Percentiles rank a stretch among this genome's conserved stretches.
Evolutionary conservation across 1,139 yeast species (phyloP).

Genomic region (Kazachstania sp.): DNA sequence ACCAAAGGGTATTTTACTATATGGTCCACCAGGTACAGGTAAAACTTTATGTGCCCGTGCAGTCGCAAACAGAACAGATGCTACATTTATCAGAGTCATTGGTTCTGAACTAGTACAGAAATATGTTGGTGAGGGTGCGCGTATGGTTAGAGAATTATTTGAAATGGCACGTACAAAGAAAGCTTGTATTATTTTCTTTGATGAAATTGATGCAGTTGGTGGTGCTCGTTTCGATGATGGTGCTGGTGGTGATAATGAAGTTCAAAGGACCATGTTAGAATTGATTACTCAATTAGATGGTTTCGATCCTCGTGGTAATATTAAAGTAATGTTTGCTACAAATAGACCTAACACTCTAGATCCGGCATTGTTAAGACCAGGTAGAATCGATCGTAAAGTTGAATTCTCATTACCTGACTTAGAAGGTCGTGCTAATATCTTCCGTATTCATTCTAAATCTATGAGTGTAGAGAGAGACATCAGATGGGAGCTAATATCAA

Average conservation of each 20-base stretch:
- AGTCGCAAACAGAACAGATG: constrained; percentile 97
- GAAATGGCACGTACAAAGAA: constrained; percentile 98
- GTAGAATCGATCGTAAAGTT: constrained; percentile 95
- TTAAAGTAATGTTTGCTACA: constrained; percentile 98
- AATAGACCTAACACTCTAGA: constrained; percentile 96
- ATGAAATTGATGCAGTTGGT: constrained; percentile 97
- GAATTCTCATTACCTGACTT: constrained; percentile 93
- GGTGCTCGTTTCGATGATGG: constrained; percentile 99
- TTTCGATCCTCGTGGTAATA: constrained; percentile 96
- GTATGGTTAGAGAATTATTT: constrained; percentile 96
- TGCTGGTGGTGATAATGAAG: constrained; percentile 99
- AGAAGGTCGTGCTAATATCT: constrained; percentile 95
- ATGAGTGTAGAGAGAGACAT: constrained; percentile 97
- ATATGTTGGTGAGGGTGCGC: constrained; percentile 98
- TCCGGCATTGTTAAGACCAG: constrained; percentile 96
- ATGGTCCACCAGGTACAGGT: constrained; percentile 99
- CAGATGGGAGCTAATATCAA: constrained; percentile 95
- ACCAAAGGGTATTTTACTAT: constrained; percentile 89
- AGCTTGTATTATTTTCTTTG: constrained; percentile 88
- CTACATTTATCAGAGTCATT: constrained; percentile 93
- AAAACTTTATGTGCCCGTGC: constrained; percentile 97
- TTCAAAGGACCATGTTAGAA: constrained; percentile 97
- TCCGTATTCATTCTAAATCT: constrained; percentile 92
- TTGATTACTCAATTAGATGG: constrained; percentile 95
- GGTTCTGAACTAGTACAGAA: constrained; percentile 97